Conservation (phyloP, 1,284 basidiomycete species). For the Leccinum variabile region DNA sequence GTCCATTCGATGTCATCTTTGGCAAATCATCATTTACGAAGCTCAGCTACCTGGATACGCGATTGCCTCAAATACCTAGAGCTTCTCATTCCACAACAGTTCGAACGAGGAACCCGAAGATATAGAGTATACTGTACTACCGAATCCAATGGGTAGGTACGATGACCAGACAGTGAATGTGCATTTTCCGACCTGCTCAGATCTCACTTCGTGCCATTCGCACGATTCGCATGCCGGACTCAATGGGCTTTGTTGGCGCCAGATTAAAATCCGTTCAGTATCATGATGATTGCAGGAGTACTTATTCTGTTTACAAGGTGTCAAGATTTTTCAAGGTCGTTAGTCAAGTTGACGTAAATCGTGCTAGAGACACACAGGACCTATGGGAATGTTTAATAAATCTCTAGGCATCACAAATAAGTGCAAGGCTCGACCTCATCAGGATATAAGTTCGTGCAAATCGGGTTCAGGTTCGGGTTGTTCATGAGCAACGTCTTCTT, state of each 20-base stretch:
- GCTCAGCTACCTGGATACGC: conserved; percentile 60
- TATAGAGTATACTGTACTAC: too few species aligned
- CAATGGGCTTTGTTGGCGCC: background rate
- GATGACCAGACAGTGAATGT: too few species aligned
- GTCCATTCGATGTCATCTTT: conserved; percentile 68
- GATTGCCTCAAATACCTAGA: conserved; percentile 43
- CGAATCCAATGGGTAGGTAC: too few species aligned
- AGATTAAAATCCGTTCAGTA: background rate
- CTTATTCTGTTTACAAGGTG: background rate
- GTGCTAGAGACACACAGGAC: conserved; percentile 30
- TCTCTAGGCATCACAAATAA: background rate
- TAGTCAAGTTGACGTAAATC: conserved; percentile 23
- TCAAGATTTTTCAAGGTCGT: conserved; percentile 6
- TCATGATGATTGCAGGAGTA: too few species aligned
- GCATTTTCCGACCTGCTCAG: background rate
- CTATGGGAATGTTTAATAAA: conserved; percentile 14
- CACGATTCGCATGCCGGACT: background rate
- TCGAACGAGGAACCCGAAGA: conserved; percentile 12
- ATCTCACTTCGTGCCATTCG: background rate
- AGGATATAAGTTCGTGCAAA: conserved; percentile 50
- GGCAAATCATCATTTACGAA: conserved; percentile 80
- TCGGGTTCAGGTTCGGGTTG: conserved; percentile 53
- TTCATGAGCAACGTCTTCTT: conserved; percentile 46
- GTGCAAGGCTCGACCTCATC: conserved; percentile 34
- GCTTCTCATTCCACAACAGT: conserved; percentile 27